These are phyloP conservation scores for Sordaria brevicollis DNA, from an alignment of 495 filamentous ascomycete genomes.

Conservation along the genomic window DNA sequence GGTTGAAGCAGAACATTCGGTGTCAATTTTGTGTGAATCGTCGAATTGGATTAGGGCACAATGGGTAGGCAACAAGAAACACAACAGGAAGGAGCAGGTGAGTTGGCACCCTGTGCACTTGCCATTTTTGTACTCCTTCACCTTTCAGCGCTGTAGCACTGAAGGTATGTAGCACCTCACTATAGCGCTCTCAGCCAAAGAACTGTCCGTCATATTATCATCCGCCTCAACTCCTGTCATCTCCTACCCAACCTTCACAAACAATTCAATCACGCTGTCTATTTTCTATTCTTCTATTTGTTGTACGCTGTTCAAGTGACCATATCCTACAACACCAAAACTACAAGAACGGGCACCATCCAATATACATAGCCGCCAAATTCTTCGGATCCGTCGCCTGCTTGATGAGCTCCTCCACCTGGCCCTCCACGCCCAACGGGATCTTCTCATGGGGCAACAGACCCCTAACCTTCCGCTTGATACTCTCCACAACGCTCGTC, in stretches of 20 bases:
- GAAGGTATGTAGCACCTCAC: neutral
- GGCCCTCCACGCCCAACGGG: slow-evolving; percentile 85
- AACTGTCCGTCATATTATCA: neutral
- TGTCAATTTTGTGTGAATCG: neutral
- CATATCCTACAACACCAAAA: neutral
- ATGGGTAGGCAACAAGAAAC: neutral
- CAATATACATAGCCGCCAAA: slow-evolving; percentile 89
- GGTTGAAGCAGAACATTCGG: neutral
- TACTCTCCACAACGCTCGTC: slow-evolving; percentile 79
- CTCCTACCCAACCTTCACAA: neutral
- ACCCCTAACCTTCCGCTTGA: slow-evolving; percentile 76
- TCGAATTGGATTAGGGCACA: neutral
- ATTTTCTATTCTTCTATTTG: neutral
- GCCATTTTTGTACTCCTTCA: neutral
- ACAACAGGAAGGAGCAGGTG: neutral
- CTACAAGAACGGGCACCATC: slow-evolving; percentile 91
- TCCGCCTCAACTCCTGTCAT: neutral
- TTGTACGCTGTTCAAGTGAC: neutral
- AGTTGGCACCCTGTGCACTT: neutral
- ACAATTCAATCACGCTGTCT: neutral
- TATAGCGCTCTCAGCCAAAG: neutral
- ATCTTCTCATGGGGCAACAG: slow-evolving; percentile 77
- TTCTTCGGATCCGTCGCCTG: slow-evolving; percentile 69
- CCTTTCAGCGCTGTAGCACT: neutral
- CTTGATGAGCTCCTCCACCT: slow-evolving; percentile 85